A percentile compares a stretch with the other conserved stretches of the same genome.
Conservation (phyloP, 768 basidiomycete species). For the Crepidotus variabilis region DNA sequence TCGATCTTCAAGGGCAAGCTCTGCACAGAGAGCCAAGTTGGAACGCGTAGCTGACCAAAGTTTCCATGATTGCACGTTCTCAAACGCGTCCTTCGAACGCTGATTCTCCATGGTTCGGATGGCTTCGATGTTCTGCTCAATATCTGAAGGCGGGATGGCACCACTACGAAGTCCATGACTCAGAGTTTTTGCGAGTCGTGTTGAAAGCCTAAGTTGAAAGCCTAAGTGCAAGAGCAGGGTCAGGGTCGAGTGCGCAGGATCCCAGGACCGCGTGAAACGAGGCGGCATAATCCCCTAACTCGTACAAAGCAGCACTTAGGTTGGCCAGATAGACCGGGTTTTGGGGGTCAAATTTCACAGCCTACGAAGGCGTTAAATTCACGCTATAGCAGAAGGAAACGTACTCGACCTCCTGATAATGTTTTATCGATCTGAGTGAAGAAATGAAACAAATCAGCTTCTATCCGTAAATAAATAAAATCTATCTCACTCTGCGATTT, state of each 20-base stretch:
- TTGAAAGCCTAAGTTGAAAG: constrained; percentile 16
- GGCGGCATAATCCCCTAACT: constrained; percentile 20
- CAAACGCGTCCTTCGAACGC: not conserved
- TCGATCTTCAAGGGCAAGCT: constrained; percentile 13
- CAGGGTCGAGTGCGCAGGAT: constrained; percentile 9
- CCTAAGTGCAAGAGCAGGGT: constrained; percentile 12
- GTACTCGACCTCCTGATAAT: not conserved
- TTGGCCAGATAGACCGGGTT: constrained; percentile 23
- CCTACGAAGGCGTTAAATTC: constrained; percentile 9
- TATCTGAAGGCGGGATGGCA: constrained; percentile 7
- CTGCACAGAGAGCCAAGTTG: constrained; percentile 7
- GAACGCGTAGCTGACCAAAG: not conserved
- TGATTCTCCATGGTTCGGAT: not conserved
- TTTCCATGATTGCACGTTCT: not conserved
- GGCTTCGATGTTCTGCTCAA: not conserved
- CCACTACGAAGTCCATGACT: constrained; percentile 17
- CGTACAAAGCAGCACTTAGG: constrained; percentile 26
- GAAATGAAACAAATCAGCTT: not conserved
- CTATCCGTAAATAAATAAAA: not conserved
- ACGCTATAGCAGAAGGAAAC: not conserved
- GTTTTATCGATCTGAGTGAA: not conserved
- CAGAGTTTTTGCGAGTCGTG: constrained; percentile 20
- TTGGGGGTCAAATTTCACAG: constrained; percentile 14
- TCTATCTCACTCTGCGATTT: constrained; percentile 14
- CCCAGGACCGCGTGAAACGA: constrained; percentile 18